Percentiles rank a stretch among this genome's conserved stretches.
Conservation (phyloP, 1,284 basidiomycete species). For the Veloboletus limbatus region DNA sequence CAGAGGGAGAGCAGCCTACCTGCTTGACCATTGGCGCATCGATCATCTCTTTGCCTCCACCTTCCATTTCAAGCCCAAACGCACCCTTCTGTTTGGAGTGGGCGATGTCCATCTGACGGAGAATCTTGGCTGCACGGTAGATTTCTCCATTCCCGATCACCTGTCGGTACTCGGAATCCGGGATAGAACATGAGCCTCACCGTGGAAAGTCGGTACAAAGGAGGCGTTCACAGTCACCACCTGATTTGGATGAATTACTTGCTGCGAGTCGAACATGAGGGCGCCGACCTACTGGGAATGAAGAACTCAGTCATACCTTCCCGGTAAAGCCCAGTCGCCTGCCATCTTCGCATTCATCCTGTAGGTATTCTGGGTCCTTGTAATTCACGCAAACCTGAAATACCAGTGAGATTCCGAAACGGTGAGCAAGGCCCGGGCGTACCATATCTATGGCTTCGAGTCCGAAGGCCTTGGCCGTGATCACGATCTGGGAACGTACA, state of each 20-base stretch:
- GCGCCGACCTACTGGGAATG: background rate
- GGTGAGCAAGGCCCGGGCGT: conserved; percentile 4
- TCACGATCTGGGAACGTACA: conserved; percentile 82
- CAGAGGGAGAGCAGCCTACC: conserved; percentile 39
- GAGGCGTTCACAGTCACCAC: conserved; percentile 76
- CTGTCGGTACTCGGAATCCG: background rate
- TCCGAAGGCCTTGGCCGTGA: conserved; percentile 81
- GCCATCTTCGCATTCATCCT: conserved; percentile 79
- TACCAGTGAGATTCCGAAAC: conserved; percentile 5
- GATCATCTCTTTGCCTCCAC: conserved; percentile 79
- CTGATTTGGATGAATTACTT: conserved; percentile 93
- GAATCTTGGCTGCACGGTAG: conserved; percentile 70
- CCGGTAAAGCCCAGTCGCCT: conserved; percentile 79
- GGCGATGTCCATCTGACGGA: conserved; percentile 59
- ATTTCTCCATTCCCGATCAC: conserved; percentile 56
- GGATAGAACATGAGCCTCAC: conserved; percentile 39
- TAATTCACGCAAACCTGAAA: conserved; percentile 86
- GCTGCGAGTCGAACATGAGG: conserved; percentile 46
- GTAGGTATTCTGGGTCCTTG: conserved; percentile 69
- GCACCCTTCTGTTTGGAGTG: conserved; percentile 54
- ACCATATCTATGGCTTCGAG: conserved; percentile 91
- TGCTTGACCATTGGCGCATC: conserved; percentile 92
- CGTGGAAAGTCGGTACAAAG: conserved; percentile 74
- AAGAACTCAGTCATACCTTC: conserved; percentile 50
- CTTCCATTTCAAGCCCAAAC: conserved; percentile 60